Conservation (phyloP, 768 basidiomycete genomes). For the Chalciporus chontae region DNA sequence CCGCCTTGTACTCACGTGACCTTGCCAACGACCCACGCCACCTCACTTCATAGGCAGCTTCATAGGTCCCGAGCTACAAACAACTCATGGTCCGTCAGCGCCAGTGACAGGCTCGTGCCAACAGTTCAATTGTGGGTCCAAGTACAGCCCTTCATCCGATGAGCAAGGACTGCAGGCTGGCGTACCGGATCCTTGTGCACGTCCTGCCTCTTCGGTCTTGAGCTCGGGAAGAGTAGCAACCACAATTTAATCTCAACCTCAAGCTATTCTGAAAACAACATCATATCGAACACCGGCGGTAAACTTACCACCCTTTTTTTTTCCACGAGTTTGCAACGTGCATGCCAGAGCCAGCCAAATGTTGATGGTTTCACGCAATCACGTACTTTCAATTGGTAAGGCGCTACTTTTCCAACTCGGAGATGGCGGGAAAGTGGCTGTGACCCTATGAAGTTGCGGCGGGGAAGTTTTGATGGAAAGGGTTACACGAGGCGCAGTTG, state of each 20-base stretch:
- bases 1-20: constrained; percentile 19
- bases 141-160: constrained; percentile 14
- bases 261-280: no score
- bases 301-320: neutral
- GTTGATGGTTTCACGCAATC: constrained; percentile 3
- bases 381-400: constrained; percentile 13
- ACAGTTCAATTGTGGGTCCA: neutral
- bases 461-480: no score
- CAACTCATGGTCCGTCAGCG: no score
- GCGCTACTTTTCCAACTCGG: neutral
- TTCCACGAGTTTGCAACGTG: constrained; percentile 23
- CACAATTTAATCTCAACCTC: neutral
- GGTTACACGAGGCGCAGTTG: constrained; percentile 20
- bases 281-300: neutral
- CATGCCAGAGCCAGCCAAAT: constrained; percentile 9
- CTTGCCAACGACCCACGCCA: neutral
- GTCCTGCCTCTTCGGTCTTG: neutral
- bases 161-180: constrained; percentile 16
- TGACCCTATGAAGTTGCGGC: constrained; percentile 20
- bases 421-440: constrained; percentile 16
- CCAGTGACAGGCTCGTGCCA: no score
- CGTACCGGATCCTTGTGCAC: neutral
- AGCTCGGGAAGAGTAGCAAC: neutral
- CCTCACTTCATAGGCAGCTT: neutral
- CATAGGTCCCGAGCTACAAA: no score